A percentile compares a stretch with the other conserved stretches of the same genome.
phyloP scores from a whole-genome alignment of 768 basidiomycete genomes.

The Leccinum boreale region DNA sequence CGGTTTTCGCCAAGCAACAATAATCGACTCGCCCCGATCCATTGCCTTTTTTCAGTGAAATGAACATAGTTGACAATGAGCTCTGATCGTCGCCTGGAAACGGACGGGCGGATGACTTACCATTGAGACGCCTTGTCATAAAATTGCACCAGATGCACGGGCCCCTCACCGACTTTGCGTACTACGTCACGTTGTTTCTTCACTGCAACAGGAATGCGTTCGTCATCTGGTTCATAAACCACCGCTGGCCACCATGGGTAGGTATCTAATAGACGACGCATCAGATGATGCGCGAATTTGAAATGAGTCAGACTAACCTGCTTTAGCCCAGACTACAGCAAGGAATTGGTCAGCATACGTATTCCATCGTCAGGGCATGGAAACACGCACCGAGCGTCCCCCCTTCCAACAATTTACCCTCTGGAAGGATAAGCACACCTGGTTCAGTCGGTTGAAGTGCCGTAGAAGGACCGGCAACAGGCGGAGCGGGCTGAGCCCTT shows the following conservation, averaged over 20 bases:
- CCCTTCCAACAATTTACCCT: slow-evolving; percentile 39
- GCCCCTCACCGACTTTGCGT: slow-evolving; percentile 38
- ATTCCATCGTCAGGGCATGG: neutral
- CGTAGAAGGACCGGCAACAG: slow-evolving; percentile 6
- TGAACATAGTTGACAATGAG: neutral
- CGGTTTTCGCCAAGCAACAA: slow-evolving; percentile 64
- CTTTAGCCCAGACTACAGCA: slow-evolving; percentile 78
- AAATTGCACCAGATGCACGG: slow-evolving; percentile 71
- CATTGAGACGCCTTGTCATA: slow-evolving; percentile 68
- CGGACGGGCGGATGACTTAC: slow-evolving; percentile 33
- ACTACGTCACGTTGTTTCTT: slow-evolving; percentile 28
- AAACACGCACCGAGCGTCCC: slow-evolving; percentile 62
- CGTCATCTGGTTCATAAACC: slow-evolving; percentile 61
- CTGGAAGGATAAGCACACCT: slow-evolving; percentile 32
- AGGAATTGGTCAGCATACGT: neutral
- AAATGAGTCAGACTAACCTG: slow-evolving; percentile 39
- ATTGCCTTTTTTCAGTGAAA: slow-evolving; percentile 49
- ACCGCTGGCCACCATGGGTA: slow-evolving; percentile 91
- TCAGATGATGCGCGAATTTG: neutral
- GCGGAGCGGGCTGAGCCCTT: neutral
- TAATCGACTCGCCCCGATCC: slow-evolving; percentile 54
- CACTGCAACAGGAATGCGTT: slow-evolving; percentile 46
- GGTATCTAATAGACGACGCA: slow-evolving; percentile 44
- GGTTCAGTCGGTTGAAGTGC: slow-evolving; percentile 20
- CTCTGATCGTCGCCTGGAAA: neutral